Evolutionary conservation across 1,139 yeast species (phyloP).

Genomic region (Yamadazyma dendronema): DNA sequence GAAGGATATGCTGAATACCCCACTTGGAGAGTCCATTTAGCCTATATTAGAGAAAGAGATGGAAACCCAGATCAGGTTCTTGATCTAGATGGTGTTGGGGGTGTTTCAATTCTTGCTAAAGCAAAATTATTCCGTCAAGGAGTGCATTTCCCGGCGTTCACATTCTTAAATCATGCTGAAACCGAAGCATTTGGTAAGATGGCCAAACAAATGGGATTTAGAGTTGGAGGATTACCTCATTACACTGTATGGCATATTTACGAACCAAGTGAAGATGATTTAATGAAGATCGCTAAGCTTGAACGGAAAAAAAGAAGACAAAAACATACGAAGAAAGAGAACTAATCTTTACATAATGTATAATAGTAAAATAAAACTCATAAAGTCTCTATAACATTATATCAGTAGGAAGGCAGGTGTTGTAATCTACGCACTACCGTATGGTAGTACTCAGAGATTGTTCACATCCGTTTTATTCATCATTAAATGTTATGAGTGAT

Average conservation of each 20-base stretch:
- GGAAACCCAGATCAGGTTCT: constrained; percentile 67
- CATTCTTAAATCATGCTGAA: constrained; percentile 87
- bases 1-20: constrained; percentile 91
- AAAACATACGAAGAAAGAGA: constrained; percentile 15
- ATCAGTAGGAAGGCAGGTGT: constrained; percentile 56
- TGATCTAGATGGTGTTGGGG: constrained; percentile 86
- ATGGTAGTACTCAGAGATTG: constrained; percentile 50
- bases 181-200: constrained; percentile 91
- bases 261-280: constrained; percentile 90
- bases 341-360: constrained; percentile 6
- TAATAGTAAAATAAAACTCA: constrained; percentile 9
- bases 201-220: constrained; percentile 77
- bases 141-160: constrained; percentile 84
- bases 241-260: constrained; percentile 87
- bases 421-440: constrained; percentile 46
- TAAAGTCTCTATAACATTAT: constrained; percentile 11
- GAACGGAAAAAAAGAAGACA: constrained; percentile 66
- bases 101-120: constrained; percentile 80
- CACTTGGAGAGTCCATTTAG: constrained; percentile 84
- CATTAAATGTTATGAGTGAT: constrained; percentile 24
- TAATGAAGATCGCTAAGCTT: constrained; percentile 66
- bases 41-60: constrained; percentile 61
- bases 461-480: constrained; percentile 54
- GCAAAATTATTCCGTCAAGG: constrained; percentile 83
- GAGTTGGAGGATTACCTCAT: constrained; percentile 85